Conservation (phyloP, 257 asterid genomes). For the Solanum rostratum region DNA sequence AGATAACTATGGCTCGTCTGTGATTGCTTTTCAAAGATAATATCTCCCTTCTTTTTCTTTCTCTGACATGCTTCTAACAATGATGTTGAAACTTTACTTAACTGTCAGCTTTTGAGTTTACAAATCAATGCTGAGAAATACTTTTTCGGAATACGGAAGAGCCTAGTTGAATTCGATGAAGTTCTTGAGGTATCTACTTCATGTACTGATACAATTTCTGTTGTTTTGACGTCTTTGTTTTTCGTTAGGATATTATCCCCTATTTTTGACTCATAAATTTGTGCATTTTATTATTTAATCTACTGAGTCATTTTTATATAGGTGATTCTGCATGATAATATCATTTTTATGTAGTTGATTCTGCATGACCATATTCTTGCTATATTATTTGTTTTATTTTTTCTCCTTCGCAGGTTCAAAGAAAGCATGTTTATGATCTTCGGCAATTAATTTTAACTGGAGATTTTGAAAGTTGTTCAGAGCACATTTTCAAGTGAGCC, state of each 20-base stretch:
- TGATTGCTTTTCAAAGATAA: not conserved
- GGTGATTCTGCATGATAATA: not conserved
- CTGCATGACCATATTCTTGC: not conserved
- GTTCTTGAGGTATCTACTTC: conserved; percentile 77
- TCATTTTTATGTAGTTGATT: not conserved
- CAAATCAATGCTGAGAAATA: conserved; percentile 92
- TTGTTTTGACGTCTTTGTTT: not conserved
- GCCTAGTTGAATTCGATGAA: conserved; percentile 96
- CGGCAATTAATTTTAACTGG: conserved; percentile 83
- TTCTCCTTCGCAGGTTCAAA: conserved; percentile 63
- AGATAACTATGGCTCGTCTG: not conserved
- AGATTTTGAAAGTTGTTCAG: conserved; percentile 75
- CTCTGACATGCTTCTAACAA: not conserved
- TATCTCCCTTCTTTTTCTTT: not conserved
- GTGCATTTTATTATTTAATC: not conserved
- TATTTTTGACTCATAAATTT: not conserved
- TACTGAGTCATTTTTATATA: not conserved
- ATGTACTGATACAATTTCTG: not conserved
- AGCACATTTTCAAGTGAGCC: conserved; percentile 78
- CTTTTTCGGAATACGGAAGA: conserved; percentile 85
- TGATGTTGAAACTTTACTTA: conserved; percentile 1
- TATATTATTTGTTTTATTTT: not conserved
- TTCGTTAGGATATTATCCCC: not conserved
- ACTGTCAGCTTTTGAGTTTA: conserved; percentile 65
- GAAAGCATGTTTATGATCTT: conserved; percentile 93